phyloP scores from a whole-genome alignment of 2,329 filamentous ascomycete genomes.

The Magnaporthales sp. region DNA sequence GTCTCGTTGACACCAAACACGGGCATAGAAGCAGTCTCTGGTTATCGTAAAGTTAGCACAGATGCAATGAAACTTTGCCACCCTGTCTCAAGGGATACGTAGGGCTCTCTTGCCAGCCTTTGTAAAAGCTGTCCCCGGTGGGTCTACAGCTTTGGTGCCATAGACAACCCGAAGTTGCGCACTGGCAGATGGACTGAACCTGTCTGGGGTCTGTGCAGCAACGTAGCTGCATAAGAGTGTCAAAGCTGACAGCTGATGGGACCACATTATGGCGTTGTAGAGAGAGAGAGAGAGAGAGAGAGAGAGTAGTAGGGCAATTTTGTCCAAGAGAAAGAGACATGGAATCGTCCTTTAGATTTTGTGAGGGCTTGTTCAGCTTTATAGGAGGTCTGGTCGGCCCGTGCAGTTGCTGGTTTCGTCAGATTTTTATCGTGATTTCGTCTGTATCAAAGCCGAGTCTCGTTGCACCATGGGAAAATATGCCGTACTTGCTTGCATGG shows the following conservation, averaged over 20 bases:
- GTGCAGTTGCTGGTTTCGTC: neutral
- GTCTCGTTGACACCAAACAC: slow-evolving; percentile 15
- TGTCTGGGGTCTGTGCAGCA: slow-evolving; percentile 14
- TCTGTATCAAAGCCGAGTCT: neutral
- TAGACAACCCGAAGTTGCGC: slow-evolving; percentile 15
- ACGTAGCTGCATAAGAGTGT: slow-evolving; percentile 7
- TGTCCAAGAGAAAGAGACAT: neutral
- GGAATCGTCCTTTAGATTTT: neutral
- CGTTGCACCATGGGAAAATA: neutral
- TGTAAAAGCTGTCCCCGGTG: slow-evolving; percentile 14
- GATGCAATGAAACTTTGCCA: neutral
- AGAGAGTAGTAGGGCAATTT: too few species aligned
- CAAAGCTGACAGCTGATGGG: slow-evolving; percentile 3
- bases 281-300: too few species aligned
- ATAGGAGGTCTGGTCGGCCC: neutral
- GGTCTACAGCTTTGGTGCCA: slow-evolving; percentile 15
- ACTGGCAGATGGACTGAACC: slow-evolving; percentile 13
- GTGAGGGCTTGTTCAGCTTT: neutral
- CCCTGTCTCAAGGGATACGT: neutral
- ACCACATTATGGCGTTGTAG: slow-evolving; percentile 1
- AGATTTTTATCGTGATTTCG: neutral
- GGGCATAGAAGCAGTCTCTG: slow-evolving; percentile 16
- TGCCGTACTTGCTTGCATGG: neutral
- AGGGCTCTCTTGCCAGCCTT: slow-evolving; percentile 11
- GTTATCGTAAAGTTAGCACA: neutral